Percentiles rank a stretch among this genome's conserved stretches.
Evolutionary conservation across 2,329 filamentous ascomycete genomes (phyloP).

Genomic region (Neoscytalidium dimidiatum): DNA sequence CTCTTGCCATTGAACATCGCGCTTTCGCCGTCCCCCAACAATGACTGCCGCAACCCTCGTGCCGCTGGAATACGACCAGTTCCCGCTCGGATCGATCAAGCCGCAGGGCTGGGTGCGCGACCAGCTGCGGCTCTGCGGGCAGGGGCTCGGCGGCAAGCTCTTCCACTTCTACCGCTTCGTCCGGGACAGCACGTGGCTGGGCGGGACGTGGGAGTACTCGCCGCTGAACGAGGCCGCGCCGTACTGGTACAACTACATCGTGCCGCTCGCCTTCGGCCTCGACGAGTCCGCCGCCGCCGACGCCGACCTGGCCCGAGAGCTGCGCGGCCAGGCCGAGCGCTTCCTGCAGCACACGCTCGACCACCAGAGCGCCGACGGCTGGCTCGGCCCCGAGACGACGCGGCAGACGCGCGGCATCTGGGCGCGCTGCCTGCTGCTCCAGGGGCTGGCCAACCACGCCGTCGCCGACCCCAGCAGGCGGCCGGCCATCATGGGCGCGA

Average conservation of each 20-base stretch:
- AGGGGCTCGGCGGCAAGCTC: slow-evolving; percentile 56
- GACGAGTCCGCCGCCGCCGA: slow-evolving; percentile 44
- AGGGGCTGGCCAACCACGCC: slow-evolving; percentile 53
- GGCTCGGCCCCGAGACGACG: slow-evolving; percentile 56
- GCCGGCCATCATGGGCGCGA: slow-evolving; percentile 48
- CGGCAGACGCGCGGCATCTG: slow-evolving; percentile 50
- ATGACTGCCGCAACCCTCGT: slow-evolving; percentile 24
- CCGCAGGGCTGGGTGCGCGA: slow-evolving; percentile 55
- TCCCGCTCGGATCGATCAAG: slow-evolving; percentile 36
- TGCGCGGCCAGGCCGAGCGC: slow-evolving; percentile 51
- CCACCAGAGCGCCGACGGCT: slow-evolving; percentile 56
- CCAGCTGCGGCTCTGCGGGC: slow-evolving; percentile 52
- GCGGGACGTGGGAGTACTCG: slow-evolving; percentile 54
- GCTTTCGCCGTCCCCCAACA: not conserved
- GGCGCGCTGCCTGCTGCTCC: slow-evolving; percentile 54
- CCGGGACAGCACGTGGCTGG: slow-evolving; percentile 53
- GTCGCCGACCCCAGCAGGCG: slow-evolving; percentile 50
- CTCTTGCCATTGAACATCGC: not conserved
- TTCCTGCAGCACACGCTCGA: slow-evolving; percentile 51
- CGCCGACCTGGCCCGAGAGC: not conserved
- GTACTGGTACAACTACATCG: slow-evolving; percentile 62
- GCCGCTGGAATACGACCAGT: slow-evolving; percentile 38
- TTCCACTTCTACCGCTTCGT: slow-evolving; percentile 59
- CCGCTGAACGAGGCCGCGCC: slow-evolving; percentile 56
- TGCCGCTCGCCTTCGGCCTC: slow-evolving; percentile 56